Conservation (phyloP, 139 green algal species). For the Volvox reticuliferus region DNA sequence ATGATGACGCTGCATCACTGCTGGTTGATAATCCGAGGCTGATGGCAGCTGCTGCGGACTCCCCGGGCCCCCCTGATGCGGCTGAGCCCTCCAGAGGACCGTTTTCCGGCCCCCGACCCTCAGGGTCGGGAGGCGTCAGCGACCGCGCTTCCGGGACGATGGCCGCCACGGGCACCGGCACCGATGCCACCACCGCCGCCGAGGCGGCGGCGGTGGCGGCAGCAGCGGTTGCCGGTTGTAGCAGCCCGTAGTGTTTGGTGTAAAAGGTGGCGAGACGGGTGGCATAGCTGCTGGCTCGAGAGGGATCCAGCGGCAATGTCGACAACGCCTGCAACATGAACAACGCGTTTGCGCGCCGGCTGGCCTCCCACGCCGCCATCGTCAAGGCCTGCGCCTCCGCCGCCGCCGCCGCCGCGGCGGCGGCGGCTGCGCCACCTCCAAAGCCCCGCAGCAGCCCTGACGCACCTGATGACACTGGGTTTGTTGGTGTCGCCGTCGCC, state of each 20-base stretch:
- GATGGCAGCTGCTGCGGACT: too few relatives aligned
- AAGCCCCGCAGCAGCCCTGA: constrained; percentile 15
- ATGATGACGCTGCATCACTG: too few relatives aligned
- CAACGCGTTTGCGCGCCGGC: constrained; percentile 58
- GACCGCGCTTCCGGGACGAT: too few relatives aligned
- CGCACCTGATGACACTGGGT: not conserved
- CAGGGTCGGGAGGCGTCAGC: too few relatives aligned
- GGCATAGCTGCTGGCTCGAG: constrained; percentile 52
- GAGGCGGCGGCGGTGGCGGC: too few relatives aligned
- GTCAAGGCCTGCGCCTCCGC: not conserved
- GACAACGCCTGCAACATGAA: constrained; percentile 52
- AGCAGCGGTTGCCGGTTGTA: constrained; percentile 13
- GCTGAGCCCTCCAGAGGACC: too few relatives aligned
- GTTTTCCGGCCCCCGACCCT: too few relatives aligned
- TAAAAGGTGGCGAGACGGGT: constrained; percentile 71
- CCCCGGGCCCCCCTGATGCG: too few relatives aligned
- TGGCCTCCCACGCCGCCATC: constrained; percentile 53
- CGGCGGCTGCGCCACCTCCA: constrained; percentile 7
- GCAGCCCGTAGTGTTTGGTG: constrained; percentile 70
- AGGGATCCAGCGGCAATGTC: constrained; percentile 55
- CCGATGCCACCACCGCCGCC: too few relatives aligned
- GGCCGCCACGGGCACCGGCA: too few relatives aligned
- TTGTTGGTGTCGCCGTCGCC: not conserved
- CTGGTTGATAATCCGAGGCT: too few relatives aligned
- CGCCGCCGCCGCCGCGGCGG: constrained; percentile 18